phyloP scores from a whole-genome alignment of 768 basidiomycete genomes.

The Tylopilus cervinicoccineus region DNA sequence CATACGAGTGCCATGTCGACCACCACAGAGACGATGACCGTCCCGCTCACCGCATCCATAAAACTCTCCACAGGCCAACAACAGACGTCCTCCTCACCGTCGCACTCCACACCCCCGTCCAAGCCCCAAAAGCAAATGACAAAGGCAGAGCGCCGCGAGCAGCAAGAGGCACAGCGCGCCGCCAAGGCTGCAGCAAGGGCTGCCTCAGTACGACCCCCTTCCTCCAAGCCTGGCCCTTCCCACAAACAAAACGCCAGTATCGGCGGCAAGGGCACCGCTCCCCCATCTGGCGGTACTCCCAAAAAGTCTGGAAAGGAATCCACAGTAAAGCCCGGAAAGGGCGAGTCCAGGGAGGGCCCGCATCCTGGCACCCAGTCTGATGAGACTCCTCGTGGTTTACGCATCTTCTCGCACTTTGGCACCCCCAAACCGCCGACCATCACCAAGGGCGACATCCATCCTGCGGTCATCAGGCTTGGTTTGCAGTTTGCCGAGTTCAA shows the following conservation, averaged over 20 bases:
- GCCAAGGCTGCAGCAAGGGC: constrained; percentile 59
- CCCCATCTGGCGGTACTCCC: constrained; percentile 15
- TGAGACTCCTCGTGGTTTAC: constrained; percentile 52
- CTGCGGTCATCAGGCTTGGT: constrained; percentile 79
- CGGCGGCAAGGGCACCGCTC: constrained; percentile 16
- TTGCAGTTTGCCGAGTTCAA: constrained; percentile 90
- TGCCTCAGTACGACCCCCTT: constrained; percentile 16
- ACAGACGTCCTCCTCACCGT: constrained; percentile 5
- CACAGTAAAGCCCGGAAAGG: constrained; percentile 17
- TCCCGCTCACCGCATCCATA: constrained; percentile 10
- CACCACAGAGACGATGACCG: constrained; percentile 19
- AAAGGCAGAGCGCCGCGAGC: constrained; percentile 75
- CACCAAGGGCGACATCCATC: constrained; percentile 86
- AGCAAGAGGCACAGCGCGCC: constrained; percentile 76
- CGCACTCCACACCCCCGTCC: constrained; percentile 13
- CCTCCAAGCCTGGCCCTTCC: constrained; percentile 28
- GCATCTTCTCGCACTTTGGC: constrained; percentile 86
- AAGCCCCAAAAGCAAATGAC: constrained; percentile 70
- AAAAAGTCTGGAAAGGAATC: constrained; percentile 26
- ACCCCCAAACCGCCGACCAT: constrained; percentile 52
- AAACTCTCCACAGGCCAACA: constrained; percentile 14
- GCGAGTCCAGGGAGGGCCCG: constrained; percentile 24
- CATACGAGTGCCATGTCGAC: constrained; percentile 19
- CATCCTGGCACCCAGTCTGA: constrained; percentile 31
- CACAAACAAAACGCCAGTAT: constrained; percentile 22